These are phyloP conservation scores for Infundibulicybe gibba DNA, from an alignment of 768 basidiomycete species.

Conservation along the genomic window DNA sequence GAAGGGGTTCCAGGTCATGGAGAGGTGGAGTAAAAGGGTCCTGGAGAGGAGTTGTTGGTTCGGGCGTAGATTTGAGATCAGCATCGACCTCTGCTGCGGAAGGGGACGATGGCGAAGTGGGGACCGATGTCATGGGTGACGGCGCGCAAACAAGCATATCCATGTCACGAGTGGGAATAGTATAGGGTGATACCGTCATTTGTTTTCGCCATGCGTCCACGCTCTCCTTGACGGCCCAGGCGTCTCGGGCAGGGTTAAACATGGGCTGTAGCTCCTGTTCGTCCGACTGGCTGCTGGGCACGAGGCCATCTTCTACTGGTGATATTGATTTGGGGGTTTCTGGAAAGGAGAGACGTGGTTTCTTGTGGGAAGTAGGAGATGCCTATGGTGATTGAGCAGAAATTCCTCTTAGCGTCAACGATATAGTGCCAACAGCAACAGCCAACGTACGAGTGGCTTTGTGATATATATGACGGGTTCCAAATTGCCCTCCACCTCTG, in stretches of 20 bases:
- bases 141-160: not conserved
- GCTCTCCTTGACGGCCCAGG: slow-evolving; percentile 24
- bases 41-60: slow-evolving; percentile 11
- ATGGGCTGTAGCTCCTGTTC: slow-evolving; percentile 50
- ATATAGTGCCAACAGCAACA: slow-evolving; percentile 2
- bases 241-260: slow-evolving; percentile 16
- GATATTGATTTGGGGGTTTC: slow-evolving; percentile 13
- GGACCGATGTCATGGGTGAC: not conserved
- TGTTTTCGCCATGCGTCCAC: slow-evolving; percentile 42
- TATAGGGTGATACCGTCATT: slow-evolving; percentile 11
- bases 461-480: slow-evolving; percentile 25
- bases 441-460: slow-evolving; percentile 17
- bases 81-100: not conserved
- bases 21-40: not conserved
- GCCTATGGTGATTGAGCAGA: slow-evolving; percentile 7
- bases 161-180: slow-evolving; percentile 3
- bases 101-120: not conserved
- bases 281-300: slow-evolving; percentile 68
- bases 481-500: slow-evolving; percentile 22
- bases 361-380: slow-evolving; percentile 25
- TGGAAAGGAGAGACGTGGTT: slow-evolving; percentile 32
- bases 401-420: slow-evolving; percentile 20
- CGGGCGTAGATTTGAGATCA: not conserved
- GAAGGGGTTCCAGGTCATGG: slow-evolving; percentile 6
- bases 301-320: slow-evolving; percentile 29